A percentile compares a stretch with the other conserved stretches of the same genome.
phyloP scores from a whole-genome alignment of 345 rosid genomes.

The Xanthoceras sorbifolium region DNA sequence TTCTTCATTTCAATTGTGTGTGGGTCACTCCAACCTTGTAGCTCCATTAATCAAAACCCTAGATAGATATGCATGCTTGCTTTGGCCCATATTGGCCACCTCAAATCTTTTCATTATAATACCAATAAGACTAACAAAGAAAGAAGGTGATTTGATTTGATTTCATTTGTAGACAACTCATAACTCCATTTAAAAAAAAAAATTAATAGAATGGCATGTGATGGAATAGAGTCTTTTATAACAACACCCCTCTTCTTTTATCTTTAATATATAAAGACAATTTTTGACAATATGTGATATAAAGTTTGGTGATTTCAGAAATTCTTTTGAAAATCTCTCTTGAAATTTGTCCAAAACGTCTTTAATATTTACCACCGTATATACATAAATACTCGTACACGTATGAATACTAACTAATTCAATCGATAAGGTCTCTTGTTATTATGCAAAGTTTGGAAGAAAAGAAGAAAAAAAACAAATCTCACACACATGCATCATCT shows the following conservation, averaged over 20 bases:
- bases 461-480: background rate
- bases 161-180: constrained; percentile 12
- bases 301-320: background rate
- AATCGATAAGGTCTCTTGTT: no score
- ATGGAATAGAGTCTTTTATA: background rate
- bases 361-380: no score
- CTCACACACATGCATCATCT: background rate
- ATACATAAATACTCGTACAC: no score
- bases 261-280: no score
- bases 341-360: no score
- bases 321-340: no score
- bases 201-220: background rate
- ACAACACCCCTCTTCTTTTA: background rate
- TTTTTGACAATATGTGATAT: background rate
- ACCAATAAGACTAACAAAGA: background rate
- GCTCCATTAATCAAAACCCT: constrained; percentile 26
- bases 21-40: constrained; percentile 22
- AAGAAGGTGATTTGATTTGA: constrained; percentile 11
- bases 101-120: constrained; percentile 14
- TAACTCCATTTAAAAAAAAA: background rate
- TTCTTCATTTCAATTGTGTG: constrained; percentile 20
- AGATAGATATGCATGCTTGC: constrained; percentile 19
- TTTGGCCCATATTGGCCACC: background rate
- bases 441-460: no score
- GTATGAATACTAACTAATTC: no score